These are phyloP conservation scores for Magnusiomyces sp. DNA, from an alignment of 1,139 yeast species.

Conservation along the genomic window DNA sequence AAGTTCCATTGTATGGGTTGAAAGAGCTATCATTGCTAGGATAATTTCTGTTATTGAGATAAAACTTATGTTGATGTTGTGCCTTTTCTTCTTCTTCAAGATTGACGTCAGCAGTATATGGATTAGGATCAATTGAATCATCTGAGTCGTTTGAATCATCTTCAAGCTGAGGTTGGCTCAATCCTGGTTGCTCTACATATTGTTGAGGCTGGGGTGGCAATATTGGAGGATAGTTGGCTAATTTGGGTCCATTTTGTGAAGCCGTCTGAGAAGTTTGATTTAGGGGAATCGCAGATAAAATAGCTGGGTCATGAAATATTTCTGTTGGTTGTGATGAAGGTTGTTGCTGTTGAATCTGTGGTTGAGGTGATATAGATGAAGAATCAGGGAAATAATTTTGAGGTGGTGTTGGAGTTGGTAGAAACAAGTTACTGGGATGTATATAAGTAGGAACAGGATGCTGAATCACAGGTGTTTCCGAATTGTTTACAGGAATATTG, in stretches of 20 bases:
- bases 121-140: constrained; percentile 18
- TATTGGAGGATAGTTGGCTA: constrained; percentile 3
- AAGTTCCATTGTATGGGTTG: not conserved
- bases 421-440: not conserved
- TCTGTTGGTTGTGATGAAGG: not conserved
- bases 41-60: too few species aligned
- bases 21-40: not conserved
- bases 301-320: constrained; percentile 25
- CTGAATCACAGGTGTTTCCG: constrained; percentile 1
- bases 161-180: not conserved
- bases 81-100: constrained; percentile 2
- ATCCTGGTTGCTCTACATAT: not conserved
- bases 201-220: not conserved
- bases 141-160: constrained; percentile 13
- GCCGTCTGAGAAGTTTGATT: constrained; percentile 12
- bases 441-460: constrained; percentile 5
- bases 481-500: constrained; percentile 3
- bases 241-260: constrained; percentile 4
- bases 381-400: not conserved
- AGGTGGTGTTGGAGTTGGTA: not conserved
- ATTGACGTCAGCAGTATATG: constrained; percentile 19
- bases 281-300: constrained; percentile 21
- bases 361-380: constrained; percentile 1
- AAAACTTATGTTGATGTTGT: not conserved
- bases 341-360: not conserved